Evolutionary conservation across 495 filamentous ascomycete species (phyloP).

Genomic region (Poronia punctata): DNA sequence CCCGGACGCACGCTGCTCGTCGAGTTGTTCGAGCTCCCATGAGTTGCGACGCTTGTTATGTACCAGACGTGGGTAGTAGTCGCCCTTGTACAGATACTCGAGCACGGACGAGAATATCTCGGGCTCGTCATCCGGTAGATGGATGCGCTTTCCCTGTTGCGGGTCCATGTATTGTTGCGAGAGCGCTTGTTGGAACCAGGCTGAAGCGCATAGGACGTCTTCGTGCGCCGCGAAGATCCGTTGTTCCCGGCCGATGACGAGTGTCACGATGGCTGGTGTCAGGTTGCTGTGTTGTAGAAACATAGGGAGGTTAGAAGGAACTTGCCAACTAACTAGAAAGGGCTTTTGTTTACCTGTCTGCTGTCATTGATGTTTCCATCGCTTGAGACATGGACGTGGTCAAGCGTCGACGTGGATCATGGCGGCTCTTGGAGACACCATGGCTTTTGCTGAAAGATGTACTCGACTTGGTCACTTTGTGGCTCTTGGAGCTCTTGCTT

Average conservation of each 20-base stretch:
- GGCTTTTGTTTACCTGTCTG: slow-evolving; percentile 23
- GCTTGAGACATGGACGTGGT: slow-evolving; percentile 27
- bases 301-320: not conserved
- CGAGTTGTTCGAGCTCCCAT: slow-evolving; percentile 63
- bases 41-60: slow-evolving; percentile 61
- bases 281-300: slow-evolving; percentile 36
- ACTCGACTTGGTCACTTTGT: slow-evolving; percentile 33
- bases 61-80: slow-evolving; percentile 74
- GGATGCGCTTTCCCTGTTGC: slow-evolving; percentile 56
- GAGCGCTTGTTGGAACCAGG: slow-evolving; percentile 63
- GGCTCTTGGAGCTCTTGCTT: slow-evolving; percentile 38
- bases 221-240: slow-evolving; percentile 88
- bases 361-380: slow-evolving; percentile 20
- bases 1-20: slow-evolving; percentile 30
- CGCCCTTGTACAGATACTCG: slow-evolving; percentile 87
- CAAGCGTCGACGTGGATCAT: slow-evolving; percentile 36
- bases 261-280: slow-evolving; percentile 68
- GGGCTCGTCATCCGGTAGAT: slow-evolving; percentile 77
- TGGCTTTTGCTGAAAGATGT: slow-evolving; percentile 40
- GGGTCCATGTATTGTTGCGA: slow-evolving; percentile 57
- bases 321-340: not conserved
- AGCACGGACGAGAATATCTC: slow-evolving; percentile 87
- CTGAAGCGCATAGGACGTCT: slow-evolving; percentile 68
- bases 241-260: slow-evolving; percentile 68
- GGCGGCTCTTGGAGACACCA: slow-evolving; percentile 38